phyloP scores from a whole-genome alignment of 257 asterid genomes.

The Anisodus acutangulus region DNA sequence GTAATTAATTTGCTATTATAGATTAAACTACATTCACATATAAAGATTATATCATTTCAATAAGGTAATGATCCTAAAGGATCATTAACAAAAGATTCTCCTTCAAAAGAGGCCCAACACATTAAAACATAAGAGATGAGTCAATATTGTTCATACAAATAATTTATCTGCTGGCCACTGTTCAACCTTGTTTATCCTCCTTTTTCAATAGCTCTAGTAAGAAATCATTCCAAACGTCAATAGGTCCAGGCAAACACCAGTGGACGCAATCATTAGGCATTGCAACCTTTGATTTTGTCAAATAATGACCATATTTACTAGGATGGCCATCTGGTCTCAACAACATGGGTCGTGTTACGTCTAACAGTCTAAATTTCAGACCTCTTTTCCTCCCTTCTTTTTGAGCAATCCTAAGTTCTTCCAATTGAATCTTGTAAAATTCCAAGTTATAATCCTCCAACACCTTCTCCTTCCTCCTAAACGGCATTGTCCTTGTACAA shows the following conservation, averaged over 20 bases:
- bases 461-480: slow-evolving; percentile 44
- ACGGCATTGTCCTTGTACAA: slow-evolving; percentile 46
- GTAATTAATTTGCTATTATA: no score
- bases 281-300: slow-evolving; percentile 41
- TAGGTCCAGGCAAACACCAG: background rate
- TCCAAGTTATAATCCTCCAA: slow-evolving; percentile 38
- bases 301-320: slow-evolving; percentile 52
- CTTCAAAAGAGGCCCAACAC: no score
- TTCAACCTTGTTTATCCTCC: slow-evolving; percentile 19
- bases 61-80: no score
- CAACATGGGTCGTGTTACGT: slow-evolving; percentile 51
- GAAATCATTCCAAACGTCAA: slow-evolving; percentile 41
- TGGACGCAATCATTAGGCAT: slow-evolving; percentile 48
- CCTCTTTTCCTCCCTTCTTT: slow-evolving; percentile 40
- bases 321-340: slow-evolving; percentile 40
- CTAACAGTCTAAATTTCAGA: slow-evolving; percentile 49
- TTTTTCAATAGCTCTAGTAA: slow-evolving; percentile 48
- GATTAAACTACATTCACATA: no score
- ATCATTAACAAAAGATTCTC: no score
- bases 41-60: no score
- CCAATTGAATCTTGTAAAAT: slow-evolving; percentile 48
- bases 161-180: no score
- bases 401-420: slow-evolving; percentile 50
- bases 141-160: no score
- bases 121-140: no score